Evolutionary conservation across 257 asterid genomes (phyloP), one percentile per base, ranked within the genome.

Genomic region (Ehretia macrophylla): DNA sequence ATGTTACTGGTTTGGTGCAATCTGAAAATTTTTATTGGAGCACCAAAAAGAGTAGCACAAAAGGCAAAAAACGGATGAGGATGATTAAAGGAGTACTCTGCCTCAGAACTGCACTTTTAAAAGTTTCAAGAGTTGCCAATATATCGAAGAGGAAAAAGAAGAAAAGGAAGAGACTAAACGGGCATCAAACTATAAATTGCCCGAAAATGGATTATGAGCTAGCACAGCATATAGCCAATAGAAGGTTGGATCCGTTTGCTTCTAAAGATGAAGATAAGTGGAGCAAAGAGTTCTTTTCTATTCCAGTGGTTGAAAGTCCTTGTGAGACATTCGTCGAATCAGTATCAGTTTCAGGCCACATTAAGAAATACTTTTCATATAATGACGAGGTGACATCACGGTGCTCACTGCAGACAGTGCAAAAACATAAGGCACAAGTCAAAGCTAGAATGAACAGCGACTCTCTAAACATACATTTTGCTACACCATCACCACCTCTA

Each of bases 321-420:
- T 55, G 72, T 49, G 83, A 74, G 67, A 70, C 77, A 4, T 27
- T 59, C 53, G 72, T 83, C 11, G 88, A 82, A 70, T 38, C 82
- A 44, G 58, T 62, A 57, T 82, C 86, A 16, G 79, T 84, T 67
- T 84, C 88, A 8, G 82, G 86, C 32, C 78, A 84, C 55, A 84
- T 87, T 68, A 59, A 44, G 42, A 84, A 83, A 56, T 87, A 87
- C 67, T 84, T 87, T 53, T 67, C 87, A 32, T 73, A 62, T 67
- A 52, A 56, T 39, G 80, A 82, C 56, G 90, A 84, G 68, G 88
- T 78, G 70, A 73, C 67, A 46, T 84, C 92, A 10, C 35, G 62
- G 54, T 56, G 35, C 18, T 56, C 72, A 8, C 20, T 17, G 17
- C 47, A 56, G 55, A 39, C 60, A 44, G 68, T 48, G 3, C 17